Evolutionary conservation across 2,329 filamentous ascomycete genomes (phyloP).

Genomic region (Colletotrichum orbiculare): DNA sequence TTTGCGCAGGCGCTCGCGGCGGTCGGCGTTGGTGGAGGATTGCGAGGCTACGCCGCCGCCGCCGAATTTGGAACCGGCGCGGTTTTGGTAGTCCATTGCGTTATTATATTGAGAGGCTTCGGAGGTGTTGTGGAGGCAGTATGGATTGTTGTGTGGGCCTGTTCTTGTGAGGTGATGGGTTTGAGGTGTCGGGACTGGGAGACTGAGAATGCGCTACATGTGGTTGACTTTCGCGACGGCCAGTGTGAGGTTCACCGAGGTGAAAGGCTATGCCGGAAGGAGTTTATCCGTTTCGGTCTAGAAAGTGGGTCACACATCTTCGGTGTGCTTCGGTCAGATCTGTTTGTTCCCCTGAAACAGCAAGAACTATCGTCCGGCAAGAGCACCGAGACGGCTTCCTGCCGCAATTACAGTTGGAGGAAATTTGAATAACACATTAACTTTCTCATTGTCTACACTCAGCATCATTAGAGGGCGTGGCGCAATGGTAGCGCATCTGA

Average conservation of each 20-base stretch:
- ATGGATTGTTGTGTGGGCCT: not conserved
- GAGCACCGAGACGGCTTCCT: too few species aligned
- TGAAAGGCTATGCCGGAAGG: too few species aligned
- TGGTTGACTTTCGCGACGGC: too few species aligned
- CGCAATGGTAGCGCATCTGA: conserved; percentile 36
- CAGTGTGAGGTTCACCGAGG: conserved; percentile 1
- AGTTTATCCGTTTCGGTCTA: too few species aligned
- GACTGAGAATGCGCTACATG: too few species aligned
- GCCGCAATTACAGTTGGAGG: not conserved
- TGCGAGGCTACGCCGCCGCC: conserved; percentile 96
- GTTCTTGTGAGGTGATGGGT: not conserved
- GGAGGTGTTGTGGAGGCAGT: not conserved
- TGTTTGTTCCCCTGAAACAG: too few species aligned
- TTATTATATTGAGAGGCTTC: not conserved
- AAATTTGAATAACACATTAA: too few species aligned
- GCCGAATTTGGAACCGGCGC: conserved; percentile 96
- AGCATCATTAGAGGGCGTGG: conserved; percentile 19
- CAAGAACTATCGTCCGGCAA: too few species aligned
- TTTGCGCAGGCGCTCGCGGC: conserved; percentile 95
- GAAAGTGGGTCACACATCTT: too few species aligned
- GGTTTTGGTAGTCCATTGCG: conserved; percentile 83
- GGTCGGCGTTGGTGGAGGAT: conserved; percentile 94
- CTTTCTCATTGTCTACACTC: not conserved
- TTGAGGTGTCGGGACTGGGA: too few species aligned
- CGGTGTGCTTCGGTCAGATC: too few species aligned